Conservation (phyloP, 768 basidiomycete genomes). For the Lyophyllum decastes region DNA sequence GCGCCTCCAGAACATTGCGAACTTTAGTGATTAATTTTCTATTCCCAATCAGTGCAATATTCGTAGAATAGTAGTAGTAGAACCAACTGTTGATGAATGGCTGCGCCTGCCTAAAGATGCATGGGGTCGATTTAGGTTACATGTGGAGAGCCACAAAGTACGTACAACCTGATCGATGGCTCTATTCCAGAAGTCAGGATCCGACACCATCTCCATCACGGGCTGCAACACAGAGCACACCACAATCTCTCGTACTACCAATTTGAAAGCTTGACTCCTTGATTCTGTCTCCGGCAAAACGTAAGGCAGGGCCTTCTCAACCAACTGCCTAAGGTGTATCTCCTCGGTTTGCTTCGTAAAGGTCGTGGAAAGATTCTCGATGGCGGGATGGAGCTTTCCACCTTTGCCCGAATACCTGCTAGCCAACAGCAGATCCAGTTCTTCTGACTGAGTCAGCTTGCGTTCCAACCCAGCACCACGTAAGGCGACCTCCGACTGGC, state of each 20-base stretch:
- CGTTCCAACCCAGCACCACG: slow-evolving; percentile 83
- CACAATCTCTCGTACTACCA: slow-evolving; percentile 80
- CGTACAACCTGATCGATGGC: slow-evolving; percentile 89
- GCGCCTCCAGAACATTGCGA: slow-evolving; percentile 79
- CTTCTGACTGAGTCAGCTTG: slow-evolving; percentile 85
- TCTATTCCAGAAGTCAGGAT: slow-evolving; percentile 97
- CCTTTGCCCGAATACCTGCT: slow-evolving; percentile 75
- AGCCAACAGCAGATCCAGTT: slow-evolving; percentile 84
- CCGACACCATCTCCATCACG: slow-evolving; percentile 88
- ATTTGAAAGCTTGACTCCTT: slow-evolving; percentile 66
- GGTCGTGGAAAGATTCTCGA: slow-evolving; percentile 85
- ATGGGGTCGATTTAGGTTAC: not conserved
- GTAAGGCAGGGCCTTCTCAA: slow-evolving; percentile 70
- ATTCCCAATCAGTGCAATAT: slow-evolving; percentile 9
- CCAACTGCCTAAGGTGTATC: slow-evolving; percentile 70
- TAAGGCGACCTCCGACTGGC: slow-evolving; percentile 84
- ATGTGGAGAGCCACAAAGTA: slow-evolving; percentile 11
- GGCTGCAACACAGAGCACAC: slow-evolving; percentile 84
- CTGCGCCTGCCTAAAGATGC: slow-evolving; percentile 44
- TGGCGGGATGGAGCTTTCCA: slow-evolving; percentile 76
- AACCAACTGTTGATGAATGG: slow-evolving; percentile 51
- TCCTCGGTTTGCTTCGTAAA: slow-evolving; percentile 92
- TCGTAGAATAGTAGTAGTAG: not conserved
- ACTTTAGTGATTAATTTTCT: slow-evolving; percentile 89
- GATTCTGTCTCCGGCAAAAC: slow-evolving; percentile 78